Base-by-base conservation (phyloP, 2,329 filamentous ascomycete genomes). In the Epichloe glyceriae region DNA sequence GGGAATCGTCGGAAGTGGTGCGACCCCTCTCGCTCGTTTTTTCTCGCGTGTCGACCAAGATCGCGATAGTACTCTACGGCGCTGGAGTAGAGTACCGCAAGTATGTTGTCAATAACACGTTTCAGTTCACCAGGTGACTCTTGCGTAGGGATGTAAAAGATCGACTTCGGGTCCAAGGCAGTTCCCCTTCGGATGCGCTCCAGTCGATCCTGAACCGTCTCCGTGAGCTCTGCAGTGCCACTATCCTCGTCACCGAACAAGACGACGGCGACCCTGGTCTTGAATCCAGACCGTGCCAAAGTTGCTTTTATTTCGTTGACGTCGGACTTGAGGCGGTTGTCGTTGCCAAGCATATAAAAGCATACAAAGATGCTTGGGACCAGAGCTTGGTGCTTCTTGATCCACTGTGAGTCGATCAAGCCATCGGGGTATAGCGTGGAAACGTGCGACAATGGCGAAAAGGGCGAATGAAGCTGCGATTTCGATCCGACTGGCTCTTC, bases 31-130 rank as follows among this genome's bases (percentile, higher is more conserved):
- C 45, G 86, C 85, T 57, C 87, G 85, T 72, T 97, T 97, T 93
- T 85, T 57, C 90, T 81, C 10, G 86, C 78, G 71, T 95, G 91
- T 53, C 95, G 90, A n/a, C 88, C 89, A 12, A 97, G 75, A 59
- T 98, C 91, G 44, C 90, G 78, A 65, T 97, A 97, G 67, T 96
- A 95, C 60, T 98, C 93, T 44, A 91, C 72, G 19, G 87, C 82
- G 19, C 82, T 73, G 1, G 83, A 80, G 53, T 91, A 88, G 43
- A 96, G 66, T 1, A 83, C 78, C 2, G 79, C 73, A 45, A 96
- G 73, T 40, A 95, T 78, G 48, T 79, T 85, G 50, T 84, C 80
- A 0, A 85, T 81, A 56, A 91, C 88, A 7, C 82, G 79, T 53
- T 81, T 77, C 20, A 94, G 69, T 61, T 95, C 88, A 1, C 79